These are phyloP conservation scores for Urochloa ruziziensis DNA, from an alignment of 176 grass and related monocot species.

Conservation along the genomic window DNA sequence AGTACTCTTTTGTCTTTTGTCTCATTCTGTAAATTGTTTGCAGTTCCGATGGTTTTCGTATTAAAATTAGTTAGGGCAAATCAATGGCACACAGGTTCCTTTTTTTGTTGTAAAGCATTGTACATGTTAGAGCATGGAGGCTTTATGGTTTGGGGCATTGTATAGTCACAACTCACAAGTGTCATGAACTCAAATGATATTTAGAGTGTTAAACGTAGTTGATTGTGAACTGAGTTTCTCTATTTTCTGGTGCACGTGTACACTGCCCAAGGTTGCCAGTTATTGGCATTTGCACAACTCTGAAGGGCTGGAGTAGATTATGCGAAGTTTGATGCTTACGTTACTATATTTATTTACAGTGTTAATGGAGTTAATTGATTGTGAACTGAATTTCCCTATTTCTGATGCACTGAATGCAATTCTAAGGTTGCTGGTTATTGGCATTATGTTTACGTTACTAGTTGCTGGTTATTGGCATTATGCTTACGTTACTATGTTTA, in stretches of 20 bases:
- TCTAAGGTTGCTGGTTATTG: too few species aligned
- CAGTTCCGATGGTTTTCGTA: not conserved
- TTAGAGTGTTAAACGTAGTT: not conserved
- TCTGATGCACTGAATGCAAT: too few species aligned
- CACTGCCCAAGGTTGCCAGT: not conserved
- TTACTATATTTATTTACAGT: too few species aligned
- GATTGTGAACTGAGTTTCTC: not conserved
- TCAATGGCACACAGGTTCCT: not conserved
- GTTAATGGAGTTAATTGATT: too few species aligned
- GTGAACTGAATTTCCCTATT: too few species aligned
- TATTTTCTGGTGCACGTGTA: not conserved
- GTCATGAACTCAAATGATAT: not conserved
- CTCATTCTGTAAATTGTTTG: not conserved
- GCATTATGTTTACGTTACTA: too few species aligned
- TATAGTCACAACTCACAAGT: not conserved
- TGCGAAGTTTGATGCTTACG: not conserved
- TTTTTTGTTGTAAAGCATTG: not conserved
- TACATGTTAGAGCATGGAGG: not conserved
- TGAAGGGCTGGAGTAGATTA: not conserved
- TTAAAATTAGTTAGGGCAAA: not conserved
- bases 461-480: too few species aligned
- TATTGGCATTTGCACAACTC: not conserved
- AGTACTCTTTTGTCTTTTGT: not conserved
- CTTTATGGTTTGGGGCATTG: not conserved
- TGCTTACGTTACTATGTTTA: too few species aligned